Conservation (phyloP, 805 yeast species). For the Metschnikowia kofuensis region DNA sequence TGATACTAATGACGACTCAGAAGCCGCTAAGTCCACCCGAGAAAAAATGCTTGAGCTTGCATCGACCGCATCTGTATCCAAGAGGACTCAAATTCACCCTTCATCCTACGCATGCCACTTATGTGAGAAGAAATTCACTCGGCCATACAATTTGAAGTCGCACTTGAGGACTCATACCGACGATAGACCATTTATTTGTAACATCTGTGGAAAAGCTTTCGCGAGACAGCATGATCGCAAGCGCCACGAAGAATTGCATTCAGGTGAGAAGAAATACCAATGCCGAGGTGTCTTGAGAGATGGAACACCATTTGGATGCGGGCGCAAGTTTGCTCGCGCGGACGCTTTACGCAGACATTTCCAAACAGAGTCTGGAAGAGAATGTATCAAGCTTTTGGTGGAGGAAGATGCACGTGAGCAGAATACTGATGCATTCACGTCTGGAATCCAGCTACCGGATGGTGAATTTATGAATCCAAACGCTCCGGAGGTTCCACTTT, state of each 20-base stretch:
- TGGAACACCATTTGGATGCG: slow-evolving; percentile 46
- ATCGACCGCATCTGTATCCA: slow-evolving; percentile 49
- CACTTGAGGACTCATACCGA: slow-evolving; percentile 89
- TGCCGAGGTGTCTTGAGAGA: slow-evolving; percentile 64
- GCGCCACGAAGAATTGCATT: slow-evolving; percentile 54
- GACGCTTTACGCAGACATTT: slow-evolving; percentile 46
- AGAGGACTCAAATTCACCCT: slow-evolving; percentile 67
- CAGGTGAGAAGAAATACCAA: slow-evolving; percentile 71
- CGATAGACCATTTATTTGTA: slow-evolving; percentile 74
- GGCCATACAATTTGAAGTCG: slow-evolving; percentile 90
- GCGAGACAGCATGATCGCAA: slow-evolving; percentile 47
- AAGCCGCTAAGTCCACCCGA: slow-evolving; percentile 29
- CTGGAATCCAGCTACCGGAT: slow-evolving; percentile 20
- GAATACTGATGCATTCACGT: slow-evolving; percentile 6
- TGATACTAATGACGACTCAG: slow-evolving; percentile 6
- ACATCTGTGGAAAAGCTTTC: slow-evolving; percentile 74
- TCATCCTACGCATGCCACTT: slow-evolving; percentile 73
- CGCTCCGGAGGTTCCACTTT: slow-evolving; percentile 24
- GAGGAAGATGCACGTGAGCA: slow-evolving; percentile 40
- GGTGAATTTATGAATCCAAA: slow-evolving; percentile 18
- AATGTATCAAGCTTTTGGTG: slow-evolving; percentile 37
- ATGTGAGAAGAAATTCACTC: slow-evolving; percentile 83
- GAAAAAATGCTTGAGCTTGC: slow-evolving; percentile 69
- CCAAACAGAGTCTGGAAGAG: slow-evolving; percentile 46
- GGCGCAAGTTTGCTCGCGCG: slow-evolving; percentile 45